Evolutionary conservation across 2,329 filamentous ascomycete species (phyloP), one percentile per base, ranked within the genome.

Genomic region (Aphanoascus verrucosus): DNA sequence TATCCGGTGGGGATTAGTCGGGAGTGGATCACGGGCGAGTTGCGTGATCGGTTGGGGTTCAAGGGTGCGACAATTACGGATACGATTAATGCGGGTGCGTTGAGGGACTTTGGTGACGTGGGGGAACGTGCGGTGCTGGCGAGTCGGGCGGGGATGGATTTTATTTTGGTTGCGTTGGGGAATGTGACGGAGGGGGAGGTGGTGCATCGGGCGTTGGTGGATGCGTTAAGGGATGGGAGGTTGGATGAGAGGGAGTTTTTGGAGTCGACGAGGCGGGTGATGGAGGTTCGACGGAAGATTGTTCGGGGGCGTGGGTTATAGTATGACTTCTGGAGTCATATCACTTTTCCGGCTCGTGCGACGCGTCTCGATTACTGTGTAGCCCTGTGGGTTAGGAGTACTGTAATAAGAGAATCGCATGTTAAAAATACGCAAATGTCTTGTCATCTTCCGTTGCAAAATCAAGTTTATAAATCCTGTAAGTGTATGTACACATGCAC

Each of bases 31-130:
- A 57, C 62, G 19, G 51, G 56, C 3, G 64, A 67, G 41, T 52
- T 67, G 20, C 56, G 64, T 20, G 57, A 38, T 2, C 52, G 62
- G 14, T 50, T 67, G 32, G 61, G 62, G 0, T 67, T 64, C 43
- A 55, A 56, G 32, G 65, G 64, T 1, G 62, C 65, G 0, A 66
- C 63, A 3, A 62, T 67, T 9, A 66, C 59, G 8, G 65, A 67
- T 55, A 62, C 64, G 6, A 59, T 67, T 32, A 63, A 65, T 41
- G 65, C 64, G 1, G 65, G 65, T 1, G 58, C 59, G 3, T 44
- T 66, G 12, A 41, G 55, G 17, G 56, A 55, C 1, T 66, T 65
- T 37, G 63, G 63, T 0, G 52, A 61, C 49, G 57, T 62, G 52
- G 55, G 56, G 11, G 20, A 56, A 0, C 61, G 61, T 11, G 62